phyloP scores from a whole-genome alignment of 2,329 filamentous ascomycete species.

The Phaeosphaeriaceae sp. region DNA sequence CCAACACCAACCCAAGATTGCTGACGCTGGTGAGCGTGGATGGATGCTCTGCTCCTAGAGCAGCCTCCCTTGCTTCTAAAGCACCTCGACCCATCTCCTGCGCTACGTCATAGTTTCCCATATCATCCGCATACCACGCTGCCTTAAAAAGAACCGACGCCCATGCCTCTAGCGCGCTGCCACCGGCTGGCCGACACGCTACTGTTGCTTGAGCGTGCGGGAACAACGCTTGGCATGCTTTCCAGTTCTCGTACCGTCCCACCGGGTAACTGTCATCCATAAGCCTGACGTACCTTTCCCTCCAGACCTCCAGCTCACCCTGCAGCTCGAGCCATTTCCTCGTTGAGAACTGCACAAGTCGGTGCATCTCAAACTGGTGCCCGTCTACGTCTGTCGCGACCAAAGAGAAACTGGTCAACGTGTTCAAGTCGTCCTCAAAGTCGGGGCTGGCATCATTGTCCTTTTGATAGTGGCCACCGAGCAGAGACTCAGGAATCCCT shows the following conservation, averaged over 20 bases:
- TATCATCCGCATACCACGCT: too few species aligned
- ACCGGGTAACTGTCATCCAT: constrained; percentile 16
- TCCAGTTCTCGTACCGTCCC: constrained; percentile 17
- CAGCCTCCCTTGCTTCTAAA: too few species aligned
- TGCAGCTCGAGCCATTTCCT: constrained; percentile 18
- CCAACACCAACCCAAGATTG: constrained; percentile 6
- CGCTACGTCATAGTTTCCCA: too few species aligned
- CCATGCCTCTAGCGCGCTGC: constrained; percentile 12
- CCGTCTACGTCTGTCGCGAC: constrained; percentile 1
- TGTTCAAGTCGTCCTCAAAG: constrained; percentile 21
- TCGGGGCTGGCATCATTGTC: not conserved
- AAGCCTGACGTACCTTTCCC: constrained; percentile 9
- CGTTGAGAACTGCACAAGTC: constrained; percentile 23
- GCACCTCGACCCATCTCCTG: too few species aligned
- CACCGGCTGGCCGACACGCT: constrained; percentile 3
- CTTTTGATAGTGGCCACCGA: constrained; percentile 13
- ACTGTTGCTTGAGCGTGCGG: constrained; percentile 17
- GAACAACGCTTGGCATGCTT: constrained; percentile 19
- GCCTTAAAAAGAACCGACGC: constrained; percentile 2
- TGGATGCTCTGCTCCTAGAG: not conserved
- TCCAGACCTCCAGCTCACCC: constrained; percentile 12
- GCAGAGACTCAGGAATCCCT: constrained; percentile 44
- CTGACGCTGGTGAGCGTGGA: constrained; percentile 9
- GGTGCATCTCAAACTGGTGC: constrained; percentile 18
- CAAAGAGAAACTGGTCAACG: constrained; percentile 21